Base-by-base conservation (phyloP, 306 rosid species). In the Ormosia semicastrata region DNA sequence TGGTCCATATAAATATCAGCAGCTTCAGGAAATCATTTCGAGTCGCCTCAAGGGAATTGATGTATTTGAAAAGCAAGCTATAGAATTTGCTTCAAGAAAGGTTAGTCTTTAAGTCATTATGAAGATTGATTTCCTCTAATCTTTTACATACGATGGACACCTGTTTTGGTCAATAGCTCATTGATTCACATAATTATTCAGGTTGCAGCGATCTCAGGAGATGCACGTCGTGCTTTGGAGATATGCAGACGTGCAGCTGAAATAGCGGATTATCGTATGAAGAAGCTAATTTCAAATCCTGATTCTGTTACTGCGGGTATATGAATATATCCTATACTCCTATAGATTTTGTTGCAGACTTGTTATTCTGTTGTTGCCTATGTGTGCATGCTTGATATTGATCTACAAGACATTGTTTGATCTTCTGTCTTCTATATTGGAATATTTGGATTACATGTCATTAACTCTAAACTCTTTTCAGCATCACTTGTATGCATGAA, bases 161-260 rank as follows among this genome's bases (percentile, higher is more conserved):
- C 74, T 40, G 59, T 53, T 86, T 54, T 78, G 54, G 59, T 34
- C 62, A 47, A 37, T 52, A 52, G 66, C 50, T 52, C 66, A 50
- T 71, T 69, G 39, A 17, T 59, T 79, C 66, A 68, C 75, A 54
- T 66, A 65, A 78, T 53, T 76, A 57, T 89, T 66, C 87, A 93
- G 99, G 99, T 95, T 43, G 98, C 97, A 82, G 98, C 97, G 10
- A 90, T 95, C 74, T 93, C 99, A 12, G 99, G 99, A 79, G 99
- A 95, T 86, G 99, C 99, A 30, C 97, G 98, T 1, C 96, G 99
- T 81, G 98, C 98, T 75, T 72, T 93, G 72, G 99, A 93, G 86
- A 95, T 95, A 77, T 95, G 98, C 83, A 87, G 94, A 84, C 92
- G 97, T 71, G 99, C 98, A 3, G 98, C 99, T 70, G 99, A 95